Conservation (phyloP, 2,329 filamentous ascomycete species). For the Sporothrix pseudoabietina region DNA sequence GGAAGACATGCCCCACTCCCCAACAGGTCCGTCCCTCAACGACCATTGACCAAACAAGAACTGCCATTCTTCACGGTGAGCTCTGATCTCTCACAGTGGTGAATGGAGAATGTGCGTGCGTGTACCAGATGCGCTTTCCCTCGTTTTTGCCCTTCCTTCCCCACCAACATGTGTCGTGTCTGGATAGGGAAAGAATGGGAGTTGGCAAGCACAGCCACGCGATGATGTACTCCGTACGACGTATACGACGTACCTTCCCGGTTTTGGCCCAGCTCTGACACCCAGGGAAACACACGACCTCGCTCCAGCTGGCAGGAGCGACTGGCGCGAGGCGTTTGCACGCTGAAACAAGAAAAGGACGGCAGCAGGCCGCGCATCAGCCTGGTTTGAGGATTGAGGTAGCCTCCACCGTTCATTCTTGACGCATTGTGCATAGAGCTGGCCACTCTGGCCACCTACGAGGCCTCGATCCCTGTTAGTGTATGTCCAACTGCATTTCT, state of each 20-base stretch:
- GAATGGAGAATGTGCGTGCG: not conserved
- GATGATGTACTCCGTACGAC: constrained; percentile 8
- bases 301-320: not conserved
- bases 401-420: not conserved
- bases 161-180: not conserved
- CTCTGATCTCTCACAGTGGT: not conserved
- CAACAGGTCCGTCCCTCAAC: constrained; percentile 21
- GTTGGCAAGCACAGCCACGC: constrained; percentile 29
- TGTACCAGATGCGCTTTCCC: not conserved
- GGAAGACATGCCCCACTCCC: constrained; percentile 8
- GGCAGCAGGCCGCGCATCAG: not conserved
- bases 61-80: not conserved
- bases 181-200: not conserved
- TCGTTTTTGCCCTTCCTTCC: not conserved
- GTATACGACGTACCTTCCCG: not conserved
- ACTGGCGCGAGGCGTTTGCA: not conserved
- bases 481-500: not conserved
- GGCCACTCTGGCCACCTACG: not conserved
- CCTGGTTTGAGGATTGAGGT: constrained; percentile 13
- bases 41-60: constrained; percentile 4
- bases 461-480: not conserved
- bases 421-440: not conserved
- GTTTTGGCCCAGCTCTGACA: constrained; percentile 12
- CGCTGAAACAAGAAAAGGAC: constrained; percentile 24
- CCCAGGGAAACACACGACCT: not conserved